A percentile compares a stretch with the other conserved stretches of the same genome.
These are phyloP conservation scores for Pelargonium citronellum DNA, from an alignment of 441 rosid genomes.

Conservation along the genomic window DNA sequence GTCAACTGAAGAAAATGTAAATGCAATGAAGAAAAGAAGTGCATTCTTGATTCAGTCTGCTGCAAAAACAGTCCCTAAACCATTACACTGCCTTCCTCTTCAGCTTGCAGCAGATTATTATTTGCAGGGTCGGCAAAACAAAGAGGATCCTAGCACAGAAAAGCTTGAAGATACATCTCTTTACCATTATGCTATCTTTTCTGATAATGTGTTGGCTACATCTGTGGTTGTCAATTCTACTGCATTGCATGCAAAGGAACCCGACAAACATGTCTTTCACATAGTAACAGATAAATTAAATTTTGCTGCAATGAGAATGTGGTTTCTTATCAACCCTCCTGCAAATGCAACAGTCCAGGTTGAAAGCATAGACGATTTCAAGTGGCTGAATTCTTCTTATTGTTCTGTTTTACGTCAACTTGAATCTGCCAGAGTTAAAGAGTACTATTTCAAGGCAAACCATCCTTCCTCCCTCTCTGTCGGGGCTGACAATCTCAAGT, in stretches of 20 bases:
- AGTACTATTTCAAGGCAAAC: constrained; percentile 83
- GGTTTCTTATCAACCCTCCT: constrained; percentile 73
- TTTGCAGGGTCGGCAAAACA: constrained; percentile 40
- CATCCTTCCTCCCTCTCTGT: constrained; percentile 70
- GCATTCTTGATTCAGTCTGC: constrained; percentile 89
- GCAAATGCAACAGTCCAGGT: constrained; percentile 61
- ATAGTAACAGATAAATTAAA: constrained; percentile 86
- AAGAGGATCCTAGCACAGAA: constrained; percentile 32
- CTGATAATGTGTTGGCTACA: constrained; percentile 87
- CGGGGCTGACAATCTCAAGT: constrained; percentile 83
- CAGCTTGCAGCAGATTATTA: constrained; percentile 80
- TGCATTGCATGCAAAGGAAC: constrained; percentile 51
- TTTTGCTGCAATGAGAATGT: constrained; percentile 85
- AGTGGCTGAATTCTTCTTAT: constrained; percentile 92
- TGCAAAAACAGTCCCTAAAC: constrained; percentile 78
- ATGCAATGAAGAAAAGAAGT: constrained; percentile 63
- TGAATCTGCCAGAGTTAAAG: constrained; percentile 84
- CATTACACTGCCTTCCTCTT: constrained; percentile 82
- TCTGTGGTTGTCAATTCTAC: constrained; percentile 92
- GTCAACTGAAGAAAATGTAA: constrained; percentile 55
- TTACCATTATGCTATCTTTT: constrained; percentile 86
- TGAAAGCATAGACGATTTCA: constrained; percentile 75
- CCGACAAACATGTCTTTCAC: constrained; percentile 88
- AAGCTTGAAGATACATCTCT: constrained; percentile 67
- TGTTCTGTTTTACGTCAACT: constrained; percentile 94